phyloP scores from a whole-genome alignment of 2,329 filamentous ascomycete genomes.

The Epichloe brachyelytri region DNA sequence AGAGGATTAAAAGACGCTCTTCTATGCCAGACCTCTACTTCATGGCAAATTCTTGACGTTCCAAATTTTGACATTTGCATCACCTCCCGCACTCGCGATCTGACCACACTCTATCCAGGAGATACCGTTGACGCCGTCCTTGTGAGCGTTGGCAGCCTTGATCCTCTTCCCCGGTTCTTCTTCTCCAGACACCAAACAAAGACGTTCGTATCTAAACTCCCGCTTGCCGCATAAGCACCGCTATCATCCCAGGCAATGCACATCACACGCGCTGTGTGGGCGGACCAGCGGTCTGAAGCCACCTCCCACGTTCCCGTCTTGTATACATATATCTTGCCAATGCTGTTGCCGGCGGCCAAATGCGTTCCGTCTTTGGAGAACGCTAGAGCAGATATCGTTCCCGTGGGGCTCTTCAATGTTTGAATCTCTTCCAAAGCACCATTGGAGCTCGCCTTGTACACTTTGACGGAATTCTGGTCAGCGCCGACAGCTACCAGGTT shows the following conservation, averaged over 20 bases:
- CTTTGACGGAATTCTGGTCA: conserved; percentile 58
- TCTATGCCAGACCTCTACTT: neutral
- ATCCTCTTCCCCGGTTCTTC: conserved; percentile 70
- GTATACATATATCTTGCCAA: conserved; percentile 82
- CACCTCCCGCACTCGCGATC: conserved; percentile 69
- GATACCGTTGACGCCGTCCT: conserved; percentile 86
- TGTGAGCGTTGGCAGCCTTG: conserved; percentile 80
- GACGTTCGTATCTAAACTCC: conserved; percentile 80
- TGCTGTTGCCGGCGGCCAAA: conserved; percentile 69
- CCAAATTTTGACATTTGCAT: conserved; percentile 91
- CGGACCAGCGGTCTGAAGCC: conserved; percentile 61
- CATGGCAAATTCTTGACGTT: conserved; percentile 24
- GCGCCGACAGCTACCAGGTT: conserved; percentile 61
- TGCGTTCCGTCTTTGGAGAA: conserved; percentile 70
- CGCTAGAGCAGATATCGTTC: conserved; percentile 63
- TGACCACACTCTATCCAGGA: conserved; percentile 60
- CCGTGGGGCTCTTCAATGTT: conserved; percentile 54
- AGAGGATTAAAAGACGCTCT: neutral
- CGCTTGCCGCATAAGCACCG: conserved; percentile 69
- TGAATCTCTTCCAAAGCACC: conserved; percentile 40
- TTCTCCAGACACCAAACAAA: conserved; percentile 81
- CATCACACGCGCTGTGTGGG: conserved; percentile 45
- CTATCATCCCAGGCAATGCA: conserved; percentile 62
- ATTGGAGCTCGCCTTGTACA: conserved; percentile 50
- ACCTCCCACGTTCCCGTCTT: conserved; percentile 48